Conservation (phyloP, 371 early-diverging fungal genomes). For the Phascolomyces articulosus region DNA sequence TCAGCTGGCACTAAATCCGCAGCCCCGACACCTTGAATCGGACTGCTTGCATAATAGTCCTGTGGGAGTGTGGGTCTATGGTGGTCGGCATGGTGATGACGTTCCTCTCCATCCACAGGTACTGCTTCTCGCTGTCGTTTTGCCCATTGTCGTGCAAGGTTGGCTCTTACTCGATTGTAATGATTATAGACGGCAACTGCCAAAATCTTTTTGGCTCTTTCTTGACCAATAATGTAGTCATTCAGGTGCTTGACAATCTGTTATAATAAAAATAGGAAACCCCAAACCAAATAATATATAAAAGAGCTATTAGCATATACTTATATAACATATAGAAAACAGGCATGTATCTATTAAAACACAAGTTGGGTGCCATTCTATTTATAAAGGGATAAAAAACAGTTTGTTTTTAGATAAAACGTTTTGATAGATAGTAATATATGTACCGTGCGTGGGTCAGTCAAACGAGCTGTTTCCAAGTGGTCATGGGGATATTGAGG, state of each 20-base stretch:
- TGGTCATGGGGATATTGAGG: background rate
- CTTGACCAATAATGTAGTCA: slow-evolving; percentile 84
- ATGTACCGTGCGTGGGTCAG: slow-evolving; percentile 22
- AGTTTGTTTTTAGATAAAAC: too few species aligned
- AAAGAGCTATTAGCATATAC: too few species aligned
- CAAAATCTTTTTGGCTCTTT: slow-evolving; percentile 75
- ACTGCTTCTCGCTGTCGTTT: background rate
- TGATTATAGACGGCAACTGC: slow-evolving; percentile 84
- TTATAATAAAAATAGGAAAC: background rate
- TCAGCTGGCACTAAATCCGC: slow-evolving; percentile 29
- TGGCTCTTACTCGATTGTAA: slow-evolving; percentile 72
- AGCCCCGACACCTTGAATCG: slow-evolving; percentile 20
- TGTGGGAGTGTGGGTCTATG: slow-evolving; percentile 23
- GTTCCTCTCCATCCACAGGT: background rate
- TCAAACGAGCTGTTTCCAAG: slow-evolving; percentile 10
- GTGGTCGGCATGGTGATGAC: slow-evolving; percentile 16
- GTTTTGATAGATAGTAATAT: too few species aligned
- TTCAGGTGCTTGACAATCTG: slow-evolving; percentile 77
- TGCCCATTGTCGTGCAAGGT: slow-evolving; percentile 28
- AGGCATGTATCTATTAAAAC: too few species aligned
- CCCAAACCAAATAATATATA: too few species aligned
- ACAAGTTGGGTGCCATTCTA: too few species aligned
- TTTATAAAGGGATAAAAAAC: too few species aligned
- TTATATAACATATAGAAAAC: too few species aligned
- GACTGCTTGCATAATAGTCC: slow-evolving; percentile 21